A percentile compares a stretch with the other conserved stretches of the same genome.
Evolutionary conservation across 2,329 filamentous ascomycete genomes (phyloP).

Genomic region (Neonectria magnoliae): DNA sequence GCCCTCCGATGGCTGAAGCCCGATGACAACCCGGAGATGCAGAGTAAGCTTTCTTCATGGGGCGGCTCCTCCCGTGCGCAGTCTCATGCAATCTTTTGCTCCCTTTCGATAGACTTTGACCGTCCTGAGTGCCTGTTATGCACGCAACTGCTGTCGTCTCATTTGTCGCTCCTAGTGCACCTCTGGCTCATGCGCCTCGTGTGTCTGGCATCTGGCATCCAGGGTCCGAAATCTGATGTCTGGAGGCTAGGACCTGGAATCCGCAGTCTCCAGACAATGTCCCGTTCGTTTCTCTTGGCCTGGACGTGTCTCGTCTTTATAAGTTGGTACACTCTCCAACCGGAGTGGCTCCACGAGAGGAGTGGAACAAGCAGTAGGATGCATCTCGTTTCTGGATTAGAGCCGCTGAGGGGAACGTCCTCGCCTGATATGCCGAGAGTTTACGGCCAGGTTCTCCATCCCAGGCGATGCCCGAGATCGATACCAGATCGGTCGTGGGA

Average conservation of each 20-base stretch:
- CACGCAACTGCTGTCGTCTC: constrained; percentile 5
- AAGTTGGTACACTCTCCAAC: constrained; percentile 3
- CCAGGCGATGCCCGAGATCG: constrained; percentile 19
- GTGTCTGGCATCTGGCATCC: not conserved
- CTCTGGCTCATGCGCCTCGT: not conserved
- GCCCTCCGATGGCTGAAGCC: constrained; percentile 10
- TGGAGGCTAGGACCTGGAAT: not conserved
- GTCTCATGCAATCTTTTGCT: not conserved
- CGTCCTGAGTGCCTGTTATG: not conserved
- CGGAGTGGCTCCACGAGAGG: not conserved
- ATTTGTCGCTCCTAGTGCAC: constrained; percentile 8
- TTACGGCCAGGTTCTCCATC: constrained; percentile 4
- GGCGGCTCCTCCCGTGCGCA: not conserved
- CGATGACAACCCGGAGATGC: constrained; percentile 14
- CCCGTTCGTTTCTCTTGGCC: not conserved
- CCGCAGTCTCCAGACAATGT: not conserved
- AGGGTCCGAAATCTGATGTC: not conserved
- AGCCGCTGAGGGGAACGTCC: not conserved
- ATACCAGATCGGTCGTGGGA: constrained; percentile 8
- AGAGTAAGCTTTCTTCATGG: not conserved
- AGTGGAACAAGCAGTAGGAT: constrained; percentile 1
- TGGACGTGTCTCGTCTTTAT: not conserved
- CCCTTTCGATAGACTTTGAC: not conserved
- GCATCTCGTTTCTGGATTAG: constrained; percentile 2
- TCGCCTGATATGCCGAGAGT: not conserved